phyloP scores from a whole-genome alignment of 2,329 filamentous ascomycete species.

The Myriosclerotinia duriaeana region DNA sequence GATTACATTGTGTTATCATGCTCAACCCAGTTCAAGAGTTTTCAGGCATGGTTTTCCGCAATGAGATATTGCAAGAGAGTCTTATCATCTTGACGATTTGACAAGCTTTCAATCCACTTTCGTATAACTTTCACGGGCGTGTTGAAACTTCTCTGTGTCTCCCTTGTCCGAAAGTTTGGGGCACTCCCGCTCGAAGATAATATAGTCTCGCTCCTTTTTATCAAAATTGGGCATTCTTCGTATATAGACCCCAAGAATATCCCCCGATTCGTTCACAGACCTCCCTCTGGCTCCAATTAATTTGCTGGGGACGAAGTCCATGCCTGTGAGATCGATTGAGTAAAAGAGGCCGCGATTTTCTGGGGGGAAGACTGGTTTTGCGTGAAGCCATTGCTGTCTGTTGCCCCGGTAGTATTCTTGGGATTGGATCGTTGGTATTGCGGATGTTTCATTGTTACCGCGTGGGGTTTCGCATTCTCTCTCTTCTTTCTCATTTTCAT shows the following conservation, averaged over 20 bases:
- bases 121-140: background rate
- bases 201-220: background rate
- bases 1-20: too few species aligned
- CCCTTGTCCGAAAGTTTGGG: background rate
- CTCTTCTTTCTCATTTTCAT: too few species aligned
- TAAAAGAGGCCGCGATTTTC: too few species aligned
- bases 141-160: too few species aligned
- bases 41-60: too few species aligned
- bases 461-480: too few species aligned
- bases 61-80: background rate
- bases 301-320: background rate
- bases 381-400: background rate
- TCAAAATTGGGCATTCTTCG: background rate
- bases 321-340: background rate
- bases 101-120: background rate
- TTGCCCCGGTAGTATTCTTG: too few species aligned
- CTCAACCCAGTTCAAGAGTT: too few species aligned
- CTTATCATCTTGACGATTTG: background rate
- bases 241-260: background rate
- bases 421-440: too few species aligned
- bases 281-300: background rate
- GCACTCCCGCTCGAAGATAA: background rate
- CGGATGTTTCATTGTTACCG: too few species aligned
- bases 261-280: background rate
- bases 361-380: background rate